Evolutionary conservation across 2,329 filamentous ascomycete genomes (phyloP).

Genomic region (Aspergillus calidoustus): DNA sequence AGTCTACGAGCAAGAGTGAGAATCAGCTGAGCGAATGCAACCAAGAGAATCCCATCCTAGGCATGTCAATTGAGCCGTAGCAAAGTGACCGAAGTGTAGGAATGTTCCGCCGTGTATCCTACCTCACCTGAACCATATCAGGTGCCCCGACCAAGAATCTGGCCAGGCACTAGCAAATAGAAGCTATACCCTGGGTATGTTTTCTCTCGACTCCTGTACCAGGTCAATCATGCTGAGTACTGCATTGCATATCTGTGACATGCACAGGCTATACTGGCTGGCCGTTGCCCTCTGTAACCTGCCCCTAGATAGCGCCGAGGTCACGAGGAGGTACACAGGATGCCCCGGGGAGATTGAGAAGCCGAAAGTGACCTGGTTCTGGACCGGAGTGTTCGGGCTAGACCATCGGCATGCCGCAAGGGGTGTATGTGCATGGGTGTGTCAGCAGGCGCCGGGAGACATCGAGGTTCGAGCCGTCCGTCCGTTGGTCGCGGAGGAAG

Average conservation of each 20-base stretch:
- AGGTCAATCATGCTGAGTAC: background rate
- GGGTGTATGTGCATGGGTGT: background rate
- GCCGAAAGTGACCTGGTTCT: background rate
- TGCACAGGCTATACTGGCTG: background rate
- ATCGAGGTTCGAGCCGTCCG: background rate
- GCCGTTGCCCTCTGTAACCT: background rate
- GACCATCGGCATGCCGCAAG: slow-evolving; percentile 2
- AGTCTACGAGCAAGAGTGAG: background rate
- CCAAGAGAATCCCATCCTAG: background rate
- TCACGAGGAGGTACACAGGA: background rate
- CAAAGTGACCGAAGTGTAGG: background rate
- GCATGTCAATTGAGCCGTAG: background rate
- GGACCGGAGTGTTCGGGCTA: background rate
- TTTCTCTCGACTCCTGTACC: background rate
- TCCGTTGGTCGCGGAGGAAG: background rate
- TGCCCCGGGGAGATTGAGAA: background rate
- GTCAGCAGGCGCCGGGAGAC: background rate
- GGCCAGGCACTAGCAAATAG: too few species aligned
- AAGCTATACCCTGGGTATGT: background rate
- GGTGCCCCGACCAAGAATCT: too few species aligned
- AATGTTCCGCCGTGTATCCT: background rate
- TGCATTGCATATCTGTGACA: background rate
- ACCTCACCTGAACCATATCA: too few species aligned
- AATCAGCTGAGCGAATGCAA: background rate
- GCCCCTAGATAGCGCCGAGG: background rate